A percentile compares a stretch with the other conserved stretches of the same genome.
Evolutionary conservation across 1,139 yeast species (phyloP).

Genomic region (Pichia sp.): DNA sequence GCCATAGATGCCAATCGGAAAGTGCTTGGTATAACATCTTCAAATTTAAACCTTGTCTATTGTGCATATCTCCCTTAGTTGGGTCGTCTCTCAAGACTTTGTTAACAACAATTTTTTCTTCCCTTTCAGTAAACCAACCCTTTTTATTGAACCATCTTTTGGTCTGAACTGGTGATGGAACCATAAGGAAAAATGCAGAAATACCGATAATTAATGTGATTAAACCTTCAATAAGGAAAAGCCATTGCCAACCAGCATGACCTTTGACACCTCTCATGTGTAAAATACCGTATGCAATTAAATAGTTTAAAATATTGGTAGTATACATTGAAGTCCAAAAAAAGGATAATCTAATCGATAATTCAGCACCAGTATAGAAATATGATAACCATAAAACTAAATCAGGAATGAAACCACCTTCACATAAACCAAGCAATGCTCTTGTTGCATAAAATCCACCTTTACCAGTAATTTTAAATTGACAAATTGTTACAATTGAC

Average conservation of each 20-base stretch:
- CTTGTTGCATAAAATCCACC: constrained; percentile 38
- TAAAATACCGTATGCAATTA: constrained; percentile 42
- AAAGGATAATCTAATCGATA: constrained; percentile 43
- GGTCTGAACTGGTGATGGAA: constrained; percentile 52
- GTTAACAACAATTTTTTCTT: constrained; percentile 57
- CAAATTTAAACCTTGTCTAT: constrained; percentile 45
- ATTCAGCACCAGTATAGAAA: constrained; percentile 48
- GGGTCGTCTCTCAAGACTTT: constrained; percentile 64
- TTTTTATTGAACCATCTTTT: constrained; percentile 36
- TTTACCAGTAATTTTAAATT: constrained; percentile 35
- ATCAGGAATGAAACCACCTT: constrained; percentile 56
- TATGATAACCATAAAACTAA: constrained; percentile 49
- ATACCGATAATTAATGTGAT: constrained; percentile 53
- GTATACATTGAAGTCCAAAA: constrained; percentile 44
- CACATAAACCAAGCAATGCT: constrained; percentile 42
- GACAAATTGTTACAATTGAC: constrained; percentile 46
- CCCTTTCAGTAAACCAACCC: constrained; percentile 62
- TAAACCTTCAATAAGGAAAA: constrained; percentile 59
- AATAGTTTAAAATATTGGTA: constrained; percentile 36
- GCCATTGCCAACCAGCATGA: constrained; percentile 56
- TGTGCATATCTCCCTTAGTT: constrained; percentile 61
- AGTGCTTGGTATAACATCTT: constrained; percentile 36
- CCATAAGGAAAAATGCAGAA: constrained; percentile 49
- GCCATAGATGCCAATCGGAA: constrained; percentile 53
- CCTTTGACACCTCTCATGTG: constrained; percentile 36